phyloP scores from a whole-genome alignment of 2,329 filamentous ascomycete species.

The Coniochaeta sp. region DNA sequence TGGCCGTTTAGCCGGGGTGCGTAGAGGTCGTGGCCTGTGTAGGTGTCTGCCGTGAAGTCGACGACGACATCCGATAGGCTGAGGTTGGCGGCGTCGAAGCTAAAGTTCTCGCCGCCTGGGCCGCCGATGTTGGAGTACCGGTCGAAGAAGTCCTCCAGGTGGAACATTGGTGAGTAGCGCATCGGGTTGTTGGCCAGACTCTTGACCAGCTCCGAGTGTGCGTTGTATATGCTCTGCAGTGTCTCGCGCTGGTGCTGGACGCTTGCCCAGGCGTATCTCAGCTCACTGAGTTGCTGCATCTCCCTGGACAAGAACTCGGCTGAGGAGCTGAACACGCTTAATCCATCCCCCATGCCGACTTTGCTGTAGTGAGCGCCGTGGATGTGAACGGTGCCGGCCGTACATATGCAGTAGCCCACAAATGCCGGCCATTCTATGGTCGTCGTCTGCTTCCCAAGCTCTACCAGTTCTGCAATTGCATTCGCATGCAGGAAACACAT shows the following conservation, averaged over 20 bases:
- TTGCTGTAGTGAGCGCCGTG: constrained; percentile 75
- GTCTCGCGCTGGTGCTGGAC: constrained; percentile 76
- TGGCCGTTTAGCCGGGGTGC: constrained; percentile 25
- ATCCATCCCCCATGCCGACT: constrained; percentile 36
- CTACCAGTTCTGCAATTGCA: constrained; percentile 75
- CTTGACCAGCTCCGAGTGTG: constrained; percentile 76
- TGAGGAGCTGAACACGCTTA: constrained; percentile 55
- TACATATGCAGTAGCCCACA: constrained; percentile 80
- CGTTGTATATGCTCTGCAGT: constrained; percentile 68
- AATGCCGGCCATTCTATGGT: constrained; percentile 81
- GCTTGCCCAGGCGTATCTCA: constrained; percentile 69
- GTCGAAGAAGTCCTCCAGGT: constrained; percentile 83
- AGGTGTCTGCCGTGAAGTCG: constrained; percentile 53
- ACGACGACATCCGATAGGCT: constrained; percentile 60
- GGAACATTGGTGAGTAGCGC: constrained; percentile 71
- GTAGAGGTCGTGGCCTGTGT: constrained; percentile 41
- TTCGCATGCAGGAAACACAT: constrained; percentile 83
- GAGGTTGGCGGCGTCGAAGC: constrained; percentile 69
- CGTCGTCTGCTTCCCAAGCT: constrained; percentile 66
- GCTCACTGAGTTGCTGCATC: constrained; percentile 71
- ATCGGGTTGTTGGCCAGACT: constrained; percentile 60
- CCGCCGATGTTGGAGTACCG: constrained; percentile 58
- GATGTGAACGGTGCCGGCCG: constrained; percentile 80
- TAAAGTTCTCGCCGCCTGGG: constrained; percentile 50
- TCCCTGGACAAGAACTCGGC: constrained; percentile 68